Evolutionary conservation across 441 rosid genomes (phyloP).

Genomic region (Mallotus repandus): DNA sequence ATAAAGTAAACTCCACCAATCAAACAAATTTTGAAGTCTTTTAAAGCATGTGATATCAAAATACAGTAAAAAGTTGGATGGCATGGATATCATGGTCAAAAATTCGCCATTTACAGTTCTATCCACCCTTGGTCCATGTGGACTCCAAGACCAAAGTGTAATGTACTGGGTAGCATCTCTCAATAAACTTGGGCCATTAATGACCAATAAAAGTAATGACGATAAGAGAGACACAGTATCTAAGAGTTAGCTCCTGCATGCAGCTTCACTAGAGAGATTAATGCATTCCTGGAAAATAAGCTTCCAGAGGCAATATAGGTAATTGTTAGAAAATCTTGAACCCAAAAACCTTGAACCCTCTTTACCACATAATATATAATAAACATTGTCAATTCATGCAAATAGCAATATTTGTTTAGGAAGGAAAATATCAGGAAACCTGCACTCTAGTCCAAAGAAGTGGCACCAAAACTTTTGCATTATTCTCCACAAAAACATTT

Average conservation of each 20-base stretch:
- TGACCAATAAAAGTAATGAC: not conserved
- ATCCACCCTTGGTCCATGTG: not conserved
- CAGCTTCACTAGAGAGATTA: not conserved
- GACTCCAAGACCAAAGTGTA: not conserved
- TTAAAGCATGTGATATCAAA: not conserved
- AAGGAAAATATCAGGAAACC: conserved; percentile 42
- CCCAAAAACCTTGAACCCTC: not conserved
- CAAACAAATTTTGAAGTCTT: not conserved
- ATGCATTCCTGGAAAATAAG: not conserved
- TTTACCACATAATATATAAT: not conserved
- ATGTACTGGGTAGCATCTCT: not conserved
- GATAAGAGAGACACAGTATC: not conserved
- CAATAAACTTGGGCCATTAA: not conserved
- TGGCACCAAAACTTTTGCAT: conserved; percentile 94
- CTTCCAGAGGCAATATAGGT: conserved; percentile 13
- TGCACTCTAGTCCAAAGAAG: conserved; percentile 97
- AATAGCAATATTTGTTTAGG: conserved; percentile 10
- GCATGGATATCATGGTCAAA: not conserved
- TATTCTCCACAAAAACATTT: conserved; percentile 87
- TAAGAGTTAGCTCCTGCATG: not conserved
- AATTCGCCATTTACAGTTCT: not conserved
- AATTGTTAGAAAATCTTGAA: not conserved
- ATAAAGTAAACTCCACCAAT: not conserved
- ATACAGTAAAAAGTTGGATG: not conserved
- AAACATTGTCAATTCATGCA: conserved; percentile 11